Evolutionary conservation across 176 grass and related monocot genomes (phyloP), one percentile per base, ranked within the genome.

Genomic region (Pontederia crassipes): DNA sequence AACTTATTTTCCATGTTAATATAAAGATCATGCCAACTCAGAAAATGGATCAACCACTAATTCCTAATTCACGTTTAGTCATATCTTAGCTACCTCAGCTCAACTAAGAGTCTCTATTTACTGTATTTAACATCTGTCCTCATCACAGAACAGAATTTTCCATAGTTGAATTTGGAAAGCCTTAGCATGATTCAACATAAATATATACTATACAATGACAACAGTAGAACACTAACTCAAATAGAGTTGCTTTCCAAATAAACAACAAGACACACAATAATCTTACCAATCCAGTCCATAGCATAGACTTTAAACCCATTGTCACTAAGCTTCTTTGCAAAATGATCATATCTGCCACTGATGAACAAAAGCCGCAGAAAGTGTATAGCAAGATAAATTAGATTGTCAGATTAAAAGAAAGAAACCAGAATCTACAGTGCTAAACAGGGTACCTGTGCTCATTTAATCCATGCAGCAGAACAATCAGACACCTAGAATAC

Each of bases 251-350:
- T 15, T 1, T 10, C 45, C 0, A 7, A 17, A 47, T 1, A 49
- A 12, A 11, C 47, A 8, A 64, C 17, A 61, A 13, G 2, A 17
- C 17, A 26, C 15, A 60, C 8, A 11, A 59, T 49, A 15, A 55
- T 46, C 86, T 82, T 73, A 96, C 91, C 91, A 15, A 74, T 96
- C 91, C 91, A 96, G 54, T 96, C 91, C 91, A 96, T 90, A 45
- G 75, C 86, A 20, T 87, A 85, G 64, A 90, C 91, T 80, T 90
- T 96, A 68, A 96, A 66, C 32, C 84, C 86, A 59, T 87, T 80
- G 11, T 75, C 78, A 71, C 87, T 96, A 58, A 96, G 85, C 49
- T 83, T 75, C 59, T 77, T 90, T 2, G 86, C 91, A 72, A 90
- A 58, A 74, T 82, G 66, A 72, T 96, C 80, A 57, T 95, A 95